Evolutionary conservation across 371 early-diverging fungal species (phyloP).

Genomic region (Rhizopus sp.): DNA sequence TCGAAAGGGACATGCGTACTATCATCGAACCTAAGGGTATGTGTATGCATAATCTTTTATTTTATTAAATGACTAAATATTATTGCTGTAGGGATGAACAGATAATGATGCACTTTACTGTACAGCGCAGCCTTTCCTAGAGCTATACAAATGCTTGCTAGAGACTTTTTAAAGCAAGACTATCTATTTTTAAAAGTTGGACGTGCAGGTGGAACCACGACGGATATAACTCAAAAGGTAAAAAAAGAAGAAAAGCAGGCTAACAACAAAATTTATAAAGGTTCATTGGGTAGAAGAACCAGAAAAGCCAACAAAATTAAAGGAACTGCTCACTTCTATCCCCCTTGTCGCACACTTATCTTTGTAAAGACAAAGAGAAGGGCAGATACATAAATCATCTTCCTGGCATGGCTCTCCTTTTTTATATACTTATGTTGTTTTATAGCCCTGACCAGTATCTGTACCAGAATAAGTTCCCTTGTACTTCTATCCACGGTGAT

Average conservation of each 20-base stretch:
- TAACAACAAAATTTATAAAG: constrained; percentile 36
- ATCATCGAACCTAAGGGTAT: constrained; percentile 83
- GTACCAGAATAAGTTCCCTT: constrained; percentile 65
- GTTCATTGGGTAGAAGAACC: constrained; percentile 71
- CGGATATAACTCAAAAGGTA: constrained; percentile 52
- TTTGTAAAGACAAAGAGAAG: constrained; percentile 84
- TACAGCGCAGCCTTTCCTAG: constrained; percentile 99
- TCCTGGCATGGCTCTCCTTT: constrained; percentile 72
- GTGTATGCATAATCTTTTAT: background rate
- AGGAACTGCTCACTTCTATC: constrained; percentile 34
- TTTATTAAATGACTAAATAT: background rate
- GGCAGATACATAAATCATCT: constrained; percentile 77
- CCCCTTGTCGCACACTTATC: constrained; percentile 72
- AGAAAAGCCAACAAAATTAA: constrained; percentile 56
- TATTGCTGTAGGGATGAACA: constrained; percentile 45
- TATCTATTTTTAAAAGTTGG: constrained; percentile 50
- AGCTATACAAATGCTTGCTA: constrained; percentile 87
- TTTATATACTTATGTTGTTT: background rate
- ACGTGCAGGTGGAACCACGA: constrained; percentile 59
- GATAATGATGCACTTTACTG: constrained; percentile 79
- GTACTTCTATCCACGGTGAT: constrained; percentile 77
- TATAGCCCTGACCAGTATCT: constrained; percentile 71
- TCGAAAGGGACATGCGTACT: constrained; percentile 92
- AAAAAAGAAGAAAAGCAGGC: constrained; percentile 62
- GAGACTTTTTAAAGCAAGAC: constrained; percentile 83